Base-by-base conservation (phyloP, 768 basidiomycete genomes). In the Piloderma croceum region DNA sequence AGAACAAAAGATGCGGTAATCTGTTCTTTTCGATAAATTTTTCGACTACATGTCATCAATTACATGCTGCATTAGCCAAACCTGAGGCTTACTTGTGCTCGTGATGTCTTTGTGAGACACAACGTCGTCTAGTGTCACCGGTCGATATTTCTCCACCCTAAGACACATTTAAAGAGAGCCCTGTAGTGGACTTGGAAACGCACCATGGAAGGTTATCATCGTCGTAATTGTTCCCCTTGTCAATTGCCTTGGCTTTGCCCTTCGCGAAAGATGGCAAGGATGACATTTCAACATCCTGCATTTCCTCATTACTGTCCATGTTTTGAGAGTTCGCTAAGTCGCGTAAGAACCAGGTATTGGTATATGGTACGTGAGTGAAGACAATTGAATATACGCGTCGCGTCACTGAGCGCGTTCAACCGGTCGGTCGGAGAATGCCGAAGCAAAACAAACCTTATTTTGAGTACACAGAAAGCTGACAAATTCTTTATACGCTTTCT, bases 121-220 rank as follows among this genome's bases (percentile, higher is more conserved):
- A 17, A 99, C 90, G 52, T 98, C 96, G 52, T 85, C 82, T 42
- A 99, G 65, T 3, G 85, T 83, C 7, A 83, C 84, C 10, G 96
- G 96, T 39, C 96, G 69, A 65, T 97, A 98, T 64, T 98, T 97
- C 63, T 99, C 94, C 25, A 98, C 96, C 94, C 94, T 94, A 48
- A 33, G 24, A 40, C 32, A 37, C 40, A 15, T 32, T 12, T 27
- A 35, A 17, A 41, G 17, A 24, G 21, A 39, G 33, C 9, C 41
- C 27, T 43, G 34, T 22, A 48, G 34, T 29, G 39, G 31, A 36
- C 29, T 21, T 24, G 20, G 24, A 31, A 12, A 45, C 35, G 25
- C 53, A 92, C 92, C 92, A 97, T 31, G 92, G 92, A 24, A 97
- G 63, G 46, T 74, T 83, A 24, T 91, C 87, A 44, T 73, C 66